Evolutionary conservation across 352 stramenopile genomes (phyloP).

Genomic region (Pythium sp.): DNA sequence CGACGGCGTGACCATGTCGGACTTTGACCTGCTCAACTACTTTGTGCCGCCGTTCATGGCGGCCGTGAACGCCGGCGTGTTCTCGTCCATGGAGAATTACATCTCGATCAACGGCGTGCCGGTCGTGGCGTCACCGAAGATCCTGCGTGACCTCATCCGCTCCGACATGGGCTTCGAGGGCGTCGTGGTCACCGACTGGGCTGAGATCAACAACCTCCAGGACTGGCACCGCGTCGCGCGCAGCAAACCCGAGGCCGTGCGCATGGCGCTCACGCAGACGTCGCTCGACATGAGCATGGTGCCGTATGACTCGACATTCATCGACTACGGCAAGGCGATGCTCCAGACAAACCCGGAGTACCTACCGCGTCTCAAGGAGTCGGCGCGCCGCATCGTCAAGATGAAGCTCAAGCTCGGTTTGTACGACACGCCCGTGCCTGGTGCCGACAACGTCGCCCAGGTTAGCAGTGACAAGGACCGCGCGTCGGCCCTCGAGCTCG

Average conservation of each 20-base stretch:
- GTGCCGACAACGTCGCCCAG: conserved; percentile 32
- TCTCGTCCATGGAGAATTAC: conserved; percentile 94
- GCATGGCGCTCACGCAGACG: conserved; percentile 68
- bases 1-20: conserved; percentile 59
- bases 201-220: conserved; percentile 90
- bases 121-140: conserved; percentile 78
- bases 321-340: conserved; percentile 41
- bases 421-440: conserved; percentile 63
- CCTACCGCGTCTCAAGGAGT: conserved; percentile 48
- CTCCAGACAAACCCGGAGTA: conserved; percentile 36
- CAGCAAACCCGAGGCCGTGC: conserved; percentile 52
- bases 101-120: conserved; percentile 91
- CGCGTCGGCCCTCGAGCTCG: conserved; percentile 55
- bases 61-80: conserved; percentile 69
- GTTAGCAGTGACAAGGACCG: conserved; percentile 55
- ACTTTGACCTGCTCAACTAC: conserved; percentile 83
- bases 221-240: conserved; percentile 58
- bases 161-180: conserved; percentile 84
- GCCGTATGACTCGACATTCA: conserved; percentile 43
- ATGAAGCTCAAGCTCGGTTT: conserved; percentile 75
- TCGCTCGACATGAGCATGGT: conserved; percentile 93
- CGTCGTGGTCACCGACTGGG: conserved; percentile 92
- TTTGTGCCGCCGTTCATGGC: conserved; percentile 84
- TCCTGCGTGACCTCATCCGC: conserved; percentile 79
- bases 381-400: conserved; percentile 59